Conservation (phyloP, 768 basidiomycete species). For the Auricularia sp. region DNA sequence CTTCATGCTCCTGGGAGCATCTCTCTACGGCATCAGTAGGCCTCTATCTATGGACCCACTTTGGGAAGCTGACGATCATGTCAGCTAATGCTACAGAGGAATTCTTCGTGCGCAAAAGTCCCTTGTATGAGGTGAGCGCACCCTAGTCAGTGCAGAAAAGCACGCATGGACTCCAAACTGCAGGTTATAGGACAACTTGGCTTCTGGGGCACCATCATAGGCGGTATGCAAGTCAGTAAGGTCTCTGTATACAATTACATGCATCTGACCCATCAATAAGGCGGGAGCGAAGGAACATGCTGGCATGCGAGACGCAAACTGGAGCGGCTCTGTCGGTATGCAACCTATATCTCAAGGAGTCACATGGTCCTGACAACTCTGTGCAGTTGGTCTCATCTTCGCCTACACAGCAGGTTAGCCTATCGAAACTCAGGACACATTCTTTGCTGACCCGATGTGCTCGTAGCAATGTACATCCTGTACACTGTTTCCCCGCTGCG, state of each 20-base stretch:
- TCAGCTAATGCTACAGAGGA: constrained; percentile 83
- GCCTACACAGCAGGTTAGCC: constrained; percentile 34
- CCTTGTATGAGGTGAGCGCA: constrained; percentile 55
- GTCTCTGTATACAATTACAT: background rate
- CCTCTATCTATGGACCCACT: constrained; percentile 10
- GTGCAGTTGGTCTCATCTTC: constrained; percentile 39
- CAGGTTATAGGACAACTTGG: constrained; percentile 76
- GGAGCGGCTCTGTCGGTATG: constrained; percentile 65
- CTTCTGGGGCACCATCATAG: constrained; percentile 75
- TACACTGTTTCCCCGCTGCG: constrained; percentile 75
- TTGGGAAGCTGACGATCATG: background rate
- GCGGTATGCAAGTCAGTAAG: constrained; percentile 35
- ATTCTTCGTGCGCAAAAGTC: constrained; percentile 69
- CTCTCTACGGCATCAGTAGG: constrained; percentile 78
- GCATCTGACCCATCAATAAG: constrained; percentile 27
- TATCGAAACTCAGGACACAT: constrained; percentile 14
- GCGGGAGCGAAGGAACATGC: constrained; percentile 65
- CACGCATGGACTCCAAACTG: background rate
- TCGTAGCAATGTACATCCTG: constrained; percentile 63
- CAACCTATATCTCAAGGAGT: constrained; percentile 15
- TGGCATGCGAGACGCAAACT: constrained; percentile 52
- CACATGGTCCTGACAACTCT: constrained; percentile 7
- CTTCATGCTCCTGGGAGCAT: constrained; percentile 81
- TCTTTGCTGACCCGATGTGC: constrained; percentile 9
- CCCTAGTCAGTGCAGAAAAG: background rate